Evolutionary conservation across 2,329 filamentous ascomycete species (phyloP).

Genomic region (Calonectria fujianensis): DNA sequence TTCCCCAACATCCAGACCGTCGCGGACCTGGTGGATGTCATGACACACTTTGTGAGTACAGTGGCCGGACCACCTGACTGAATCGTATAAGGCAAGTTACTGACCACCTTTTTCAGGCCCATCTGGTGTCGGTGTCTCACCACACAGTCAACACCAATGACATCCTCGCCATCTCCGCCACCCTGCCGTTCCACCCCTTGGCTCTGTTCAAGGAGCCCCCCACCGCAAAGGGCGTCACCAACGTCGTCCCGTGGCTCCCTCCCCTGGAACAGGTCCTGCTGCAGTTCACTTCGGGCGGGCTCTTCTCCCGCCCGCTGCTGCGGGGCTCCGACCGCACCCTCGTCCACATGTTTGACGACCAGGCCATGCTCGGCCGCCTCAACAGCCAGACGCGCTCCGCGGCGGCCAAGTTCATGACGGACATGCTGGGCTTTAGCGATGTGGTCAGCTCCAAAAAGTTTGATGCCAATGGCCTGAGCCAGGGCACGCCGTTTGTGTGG

Average conservation of each 20-base stretch:
- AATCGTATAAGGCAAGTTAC: background rate
- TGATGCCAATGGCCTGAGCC: constrained; percentile 6
- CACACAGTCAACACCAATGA: constrained; percentile 18
- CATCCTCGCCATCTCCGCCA: constrained; percentile 12
- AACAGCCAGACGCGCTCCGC: background rate
- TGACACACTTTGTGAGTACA: background rate
- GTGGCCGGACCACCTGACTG: background rate
- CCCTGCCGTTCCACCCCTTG: constrained; percentile 1
- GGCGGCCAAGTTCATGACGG: background rate
- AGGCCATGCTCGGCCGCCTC: background rate
- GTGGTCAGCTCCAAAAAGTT: background rate
- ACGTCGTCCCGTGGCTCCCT: background rate
- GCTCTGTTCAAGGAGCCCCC: constrained; percentile 10
- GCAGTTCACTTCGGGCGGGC: background rate
- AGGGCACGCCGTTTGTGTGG: constrained; percentile 17
- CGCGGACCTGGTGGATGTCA: background rate
- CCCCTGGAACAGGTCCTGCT: constrained; percentile 4
- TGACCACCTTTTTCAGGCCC: background rate
- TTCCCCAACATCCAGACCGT: constrained; percentile 1
- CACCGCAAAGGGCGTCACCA: constrained; percentile 3
- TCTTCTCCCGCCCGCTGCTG: constrained; percentile 6
- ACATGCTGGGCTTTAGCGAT: background rate
- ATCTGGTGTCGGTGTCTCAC: constrained; percentile 15
- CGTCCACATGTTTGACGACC: constrained; percentile 17
- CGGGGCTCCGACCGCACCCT: constrained; percentile 4